Evolutionary conservation across 2,329 filamentous ascomycete genomes (phyloP).

Genomic region (Fusarium phyllophilum): DNA sequence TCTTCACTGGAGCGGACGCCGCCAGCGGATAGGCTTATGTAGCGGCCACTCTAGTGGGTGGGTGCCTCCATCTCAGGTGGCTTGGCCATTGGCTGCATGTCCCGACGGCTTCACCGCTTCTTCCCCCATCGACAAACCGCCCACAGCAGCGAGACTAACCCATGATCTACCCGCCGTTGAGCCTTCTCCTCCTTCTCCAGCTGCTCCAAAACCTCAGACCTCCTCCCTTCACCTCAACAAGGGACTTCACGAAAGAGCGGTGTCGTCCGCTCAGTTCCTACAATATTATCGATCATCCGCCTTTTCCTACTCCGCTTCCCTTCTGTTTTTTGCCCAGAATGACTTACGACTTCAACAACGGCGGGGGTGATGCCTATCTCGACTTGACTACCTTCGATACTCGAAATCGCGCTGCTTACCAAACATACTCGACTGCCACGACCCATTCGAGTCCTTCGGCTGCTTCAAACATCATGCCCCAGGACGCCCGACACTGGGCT

Average conservation of each 20-base stretch:
- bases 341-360: slow-evolving; percentile 70
- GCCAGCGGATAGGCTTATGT: slow-evolving; percentile 41
- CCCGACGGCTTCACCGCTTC: slow-evolving; percentile 53
- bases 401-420: slow-evolving; percentile 62
- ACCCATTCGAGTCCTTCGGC: slow-evolving; percentile 48
- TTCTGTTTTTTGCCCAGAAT: slow-evolving; percentile 53
- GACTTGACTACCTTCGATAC: slow-evolving; percentile 68
- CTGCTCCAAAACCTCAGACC: slow-evolving; percentile 47
- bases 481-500: slow-evolving; percentile 57
- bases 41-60: slow-evolving; percentile 40
- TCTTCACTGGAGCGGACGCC: slow-evolving; percentile 32
- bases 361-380: slow-evolving; percentile 67
- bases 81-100: slow-evolving; percentile 51
- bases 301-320: slow-evolving; percentile 45
- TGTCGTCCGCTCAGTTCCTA: slow-evolving; percentile 53
- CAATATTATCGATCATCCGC: slow-evolving; percentile 49
- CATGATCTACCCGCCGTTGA: slow-evolving; percentile 40
- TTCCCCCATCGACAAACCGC: slow-evolving; percentile 48
- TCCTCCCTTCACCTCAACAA: slow-evolving; percentile 44
- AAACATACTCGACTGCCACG: slow-evolving; percentile 43
- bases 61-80: slow-evolving; percentile 41
- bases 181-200: slow-evolving; percentile 42
- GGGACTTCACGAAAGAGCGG: slow-evolving; percentile 56
- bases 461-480: slow-evolving; percentile 49
- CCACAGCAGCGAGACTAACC: slow-evolving; percentile 40